These are phyloP conservation scores for Xylaria longipes DNA, from an alignment of 495 filamentous ascomycete genomes.

Conservation along the genomic window DNA sequence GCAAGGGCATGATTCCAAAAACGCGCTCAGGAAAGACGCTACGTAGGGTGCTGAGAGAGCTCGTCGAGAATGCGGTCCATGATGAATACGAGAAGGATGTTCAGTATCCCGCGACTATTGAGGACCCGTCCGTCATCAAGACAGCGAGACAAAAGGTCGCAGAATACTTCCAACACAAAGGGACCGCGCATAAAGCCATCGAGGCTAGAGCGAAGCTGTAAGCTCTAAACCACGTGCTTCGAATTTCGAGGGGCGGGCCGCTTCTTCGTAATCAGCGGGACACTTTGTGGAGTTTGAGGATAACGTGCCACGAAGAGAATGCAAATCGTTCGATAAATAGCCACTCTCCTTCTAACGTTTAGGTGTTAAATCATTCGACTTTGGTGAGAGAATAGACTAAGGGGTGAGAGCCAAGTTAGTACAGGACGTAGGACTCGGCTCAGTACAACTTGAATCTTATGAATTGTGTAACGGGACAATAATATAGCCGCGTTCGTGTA, in stretches of 20 bases:
- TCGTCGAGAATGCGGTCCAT: conserved; percentile 72
- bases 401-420: neutral
- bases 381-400: neutral
- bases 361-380: neutral
- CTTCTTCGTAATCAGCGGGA: neutral
- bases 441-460: neutral
- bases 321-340: too few relatives aligned
- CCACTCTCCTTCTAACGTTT: neutral
- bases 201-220: conserved; percentile 67
- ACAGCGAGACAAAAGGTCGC: conserved; percentile 55
- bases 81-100: conserved; percentile 58
- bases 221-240: neutral
- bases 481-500: neutral
- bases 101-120: conserved; percentile 60
- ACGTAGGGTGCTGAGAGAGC: conserved; percentile 76
- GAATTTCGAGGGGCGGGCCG: neutral
- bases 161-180: conserved; percentile 56
- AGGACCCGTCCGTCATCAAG: conserved; percentile 57
- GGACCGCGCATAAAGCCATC: conserved; percentile 55
- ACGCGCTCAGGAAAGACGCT: conserved; percentile 89
- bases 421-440: neutral
- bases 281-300: neutral
- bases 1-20: conserved; percentile 89
- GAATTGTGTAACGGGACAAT: neutral
- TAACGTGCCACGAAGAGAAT: neutral